Evolutionary conservation across 2,329 filamentous ascomycete species (phyloP).

Genomic region (Diaporthe humulicola): DNA sequence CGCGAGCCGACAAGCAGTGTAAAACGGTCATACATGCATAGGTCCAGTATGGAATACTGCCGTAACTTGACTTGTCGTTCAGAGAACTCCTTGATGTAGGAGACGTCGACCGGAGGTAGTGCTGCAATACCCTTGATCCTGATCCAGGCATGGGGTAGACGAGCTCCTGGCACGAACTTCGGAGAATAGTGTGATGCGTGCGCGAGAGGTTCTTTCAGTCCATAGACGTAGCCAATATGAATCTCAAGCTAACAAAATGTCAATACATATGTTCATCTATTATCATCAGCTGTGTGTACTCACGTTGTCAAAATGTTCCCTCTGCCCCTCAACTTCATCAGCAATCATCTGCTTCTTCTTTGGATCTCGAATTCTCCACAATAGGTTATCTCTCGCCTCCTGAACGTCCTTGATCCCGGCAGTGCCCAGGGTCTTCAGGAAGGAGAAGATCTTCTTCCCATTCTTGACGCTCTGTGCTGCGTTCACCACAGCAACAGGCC

Average conservation of each 20-base stretch:
- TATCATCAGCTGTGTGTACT: not conserved
- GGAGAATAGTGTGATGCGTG: constrained; percentile 54
- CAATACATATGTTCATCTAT: not conserved
- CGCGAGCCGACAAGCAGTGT: constrained; percentile 40
- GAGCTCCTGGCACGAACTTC: constrained; percentile 53
- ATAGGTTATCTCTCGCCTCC: constrained; percentile 48
- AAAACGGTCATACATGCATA: constrained; percentile 50
- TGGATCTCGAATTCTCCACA: constrained; percentile 47
- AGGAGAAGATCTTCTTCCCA: constrained; percentile 55
- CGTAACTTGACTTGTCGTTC: constrained; percentile 43
- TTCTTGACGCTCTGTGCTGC: constrained; percentile 59
- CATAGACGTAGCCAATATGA: constrained; percentile 60
- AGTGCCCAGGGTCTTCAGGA: constrained; percentile 54
- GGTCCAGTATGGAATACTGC: constrained; percentile 53
- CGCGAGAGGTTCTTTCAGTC: constrained; percentile 47
- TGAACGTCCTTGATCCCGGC: constrained; percentile 48
- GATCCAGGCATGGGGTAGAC: constrained; percentile 58
- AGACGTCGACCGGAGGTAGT: constrained; percentile 48
- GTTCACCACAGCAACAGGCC: constrained; percentile 54
- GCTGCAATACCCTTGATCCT: not conserved
- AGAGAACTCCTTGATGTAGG: constrained; percentile 51
- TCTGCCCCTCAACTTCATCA: constrained; percentile 51
- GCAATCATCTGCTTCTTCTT: constrained; percentile 48
- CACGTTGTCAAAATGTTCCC: constrained; percentile 58
- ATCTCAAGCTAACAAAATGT: constrained; percentile 49